phyloP scores from a whole-genome alignment of 192 early-diverging fungal species.

The Coemansia sp. region DNA sequence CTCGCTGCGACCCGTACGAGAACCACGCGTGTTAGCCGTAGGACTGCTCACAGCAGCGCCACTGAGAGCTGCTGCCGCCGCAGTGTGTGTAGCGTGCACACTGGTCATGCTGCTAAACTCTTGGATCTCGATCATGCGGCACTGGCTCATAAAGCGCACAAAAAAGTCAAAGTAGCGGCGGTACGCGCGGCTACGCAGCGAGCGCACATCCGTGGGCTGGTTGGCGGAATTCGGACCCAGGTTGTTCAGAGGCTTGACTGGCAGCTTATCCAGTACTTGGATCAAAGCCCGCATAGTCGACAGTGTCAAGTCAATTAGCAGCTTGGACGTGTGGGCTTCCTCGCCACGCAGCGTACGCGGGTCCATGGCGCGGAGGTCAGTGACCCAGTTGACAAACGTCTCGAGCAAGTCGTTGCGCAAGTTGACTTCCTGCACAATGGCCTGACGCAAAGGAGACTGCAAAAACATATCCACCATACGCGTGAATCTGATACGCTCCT shows the following conservation, averaged over 20 bases:
- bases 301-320: slow-evolving; percentile 45
- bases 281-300: slow-evolving; percentile 51
- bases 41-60: not conserved
- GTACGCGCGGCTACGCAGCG: slow-evolving; percentile 48
- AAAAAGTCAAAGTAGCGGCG: slow-evolving; percentile 59
- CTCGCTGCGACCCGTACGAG: slow-evolving; percentile 42
- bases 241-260: slow-evolving; percentile 48
- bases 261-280: slow-evolving; percentile 53
- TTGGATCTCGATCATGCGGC: slow-evolving; percentile 58
- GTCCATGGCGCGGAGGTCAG: slow-evolving; percentile 55
- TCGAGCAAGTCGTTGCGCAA: slow-evolving; percentile 56
- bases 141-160: slow-evolving; percentile 59
- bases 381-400: slow-evolving; percentile 57
- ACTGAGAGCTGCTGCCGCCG: slow-evolving; percentile 19
- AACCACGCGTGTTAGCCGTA: slow-evolving; percentile 12
- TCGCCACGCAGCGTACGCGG: slow-evolving; percentile 49
- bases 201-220: slow-evolving; percentile 47
- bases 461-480: slow-evolving; percentile 52
- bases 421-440: slow-evolving; percentile 53
- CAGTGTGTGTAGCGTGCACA: slow-evolving; percentile 45
- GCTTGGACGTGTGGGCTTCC: slow-evolving; percentile 43
- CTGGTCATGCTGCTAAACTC: slow-evolving; percentile 58
- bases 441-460: slow-evolving; percentile 52
- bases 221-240: slow-evolving; percentile 13
- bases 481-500: slow-evolving; percentile 50